phyloP scores from a whole-genome alignment of 805 yeast genomes.

The Ogataea polymorpha region DNA sequence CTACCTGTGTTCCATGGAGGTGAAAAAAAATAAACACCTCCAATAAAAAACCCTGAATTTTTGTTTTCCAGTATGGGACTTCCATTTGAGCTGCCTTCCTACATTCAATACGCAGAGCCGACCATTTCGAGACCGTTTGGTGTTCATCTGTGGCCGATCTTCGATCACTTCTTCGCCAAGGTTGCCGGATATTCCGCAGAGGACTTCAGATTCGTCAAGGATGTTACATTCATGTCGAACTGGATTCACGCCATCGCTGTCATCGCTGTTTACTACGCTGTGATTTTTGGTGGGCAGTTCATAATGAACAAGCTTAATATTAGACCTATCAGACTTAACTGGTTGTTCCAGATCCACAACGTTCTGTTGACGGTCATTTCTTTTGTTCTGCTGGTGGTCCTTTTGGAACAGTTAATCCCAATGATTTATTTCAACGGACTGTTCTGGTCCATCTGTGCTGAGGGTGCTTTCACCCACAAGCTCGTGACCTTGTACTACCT shows the following conservation, averaged over 20 bases:
- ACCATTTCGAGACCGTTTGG: conserved; percentile 44
- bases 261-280: conserved; percentile 65
- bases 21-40: conserved; percentile 3
- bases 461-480: conserved; percentile 76
- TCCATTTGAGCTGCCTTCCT: conserved; percentile 22
- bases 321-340: conserved; percentile 70
- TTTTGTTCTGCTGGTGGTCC: conserved; percentile 58
- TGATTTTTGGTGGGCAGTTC: conserved; percentile 83
- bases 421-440: conserved; percentile 71
- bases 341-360: conserved; percentile 83
- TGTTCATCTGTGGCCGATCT: conserved; percentile 65
- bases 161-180: conserved; percentile 44
- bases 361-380: conserved; percentile 69
- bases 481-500: conserved; percentile 83
- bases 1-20: neutral
- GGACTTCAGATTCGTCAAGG: conserved; percentile 64
- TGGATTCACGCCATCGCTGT: conserved; percentile 51
- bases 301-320: conserved; percentile 48
- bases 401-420: conserved; percentile 84
- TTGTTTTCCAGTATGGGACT: conserved; percentile 6
- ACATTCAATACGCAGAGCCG: conserved; percentile 28
- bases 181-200: conserved; percentile 57
- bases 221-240: conserved; percentile 65
- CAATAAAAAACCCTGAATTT: conserved; percentile 2
- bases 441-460: conserved; percentile 77